Percentiles rank a stretch among this genome's conserved stretches.
These are phyloP conservation scores for Pelargonium myrrhifolium DNA, from an alignment of 441 rosid species.

Conservation along the genomic window DNA sequence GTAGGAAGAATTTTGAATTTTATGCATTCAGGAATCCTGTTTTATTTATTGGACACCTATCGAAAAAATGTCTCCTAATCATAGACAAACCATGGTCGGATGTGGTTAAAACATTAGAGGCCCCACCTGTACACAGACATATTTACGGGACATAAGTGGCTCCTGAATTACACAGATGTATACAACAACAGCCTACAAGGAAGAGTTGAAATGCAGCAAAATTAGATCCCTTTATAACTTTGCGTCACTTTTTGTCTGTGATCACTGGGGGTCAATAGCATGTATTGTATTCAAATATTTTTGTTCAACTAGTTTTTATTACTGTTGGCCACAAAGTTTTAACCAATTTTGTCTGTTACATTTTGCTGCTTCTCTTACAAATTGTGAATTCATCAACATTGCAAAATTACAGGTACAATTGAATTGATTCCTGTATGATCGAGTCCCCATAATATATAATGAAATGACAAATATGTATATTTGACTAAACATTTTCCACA, in stretches of 20 bases:
- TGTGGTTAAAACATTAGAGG: slow-evolving; percentile 60
- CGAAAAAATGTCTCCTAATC: slow-evolving; percentile 64
- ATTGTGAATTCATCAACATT: no score
- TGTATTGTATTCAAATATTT: background rate
- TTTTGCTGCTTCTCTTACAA: no score
- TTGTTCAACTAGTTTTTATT: no score
- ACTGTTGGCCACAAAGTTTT: no score
- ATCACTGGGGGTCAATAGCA: background rate
- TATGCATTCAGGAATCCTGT: slow-evolving; percentile 71
- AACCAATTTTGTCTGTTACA: no score
- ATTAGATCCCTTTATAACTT: background rate
- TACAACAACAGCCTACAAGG: background rate
- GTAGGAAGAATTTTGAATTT: slow-evolving; percentile 60
- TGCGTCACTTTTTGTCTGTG: background rate
- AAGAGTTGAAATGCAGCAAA: background rate
- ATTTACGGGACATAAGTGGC: slow-evolving; percentile 57
- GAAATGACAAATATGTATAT: no score
- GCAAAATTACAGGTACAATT: no score
- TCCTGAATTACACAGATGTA: background rate
- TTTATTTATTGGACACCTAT: slow-evolving; percentile 67
- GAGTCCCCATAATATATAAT: no score
- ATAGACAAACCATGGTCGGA: slow-evolving; percentile 93
- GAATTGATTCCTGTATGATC: no score
- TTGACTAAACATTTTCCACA: no score
- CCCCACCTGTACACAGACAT: slow-evolving; percentile 90